Base-by-base conservation (phyloP, 352 stramenopile genomes). In the Phytophthora citricola region DNA sequence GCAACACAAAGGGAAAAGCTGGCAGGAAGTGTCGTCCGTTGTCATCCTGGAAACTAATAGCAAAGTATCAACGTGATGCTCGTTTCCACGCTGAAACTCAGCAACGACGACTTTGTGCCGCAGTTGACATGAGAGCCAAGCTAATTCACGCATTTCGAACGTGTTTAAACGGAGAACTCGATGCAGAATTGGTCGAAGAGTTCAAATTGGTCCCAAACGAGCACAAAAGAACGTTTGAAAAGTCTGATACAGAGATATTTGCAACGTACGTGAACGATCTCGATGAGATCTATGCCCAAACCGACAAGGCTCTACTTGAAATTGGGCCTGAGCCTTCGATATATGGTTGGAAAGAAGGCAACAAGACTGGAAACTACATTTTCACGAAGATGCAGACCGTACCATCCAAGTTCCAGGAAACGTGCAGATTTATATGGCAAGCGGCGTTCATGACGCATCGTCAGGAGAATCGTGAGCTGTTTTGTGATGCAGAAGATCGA, bases 101-200 rank as follows among this genome's bases (percentile, higher is more conserved):
- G 14, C 45, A 40, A 39, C 10, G 20, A 45, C 32, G 12, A 14
- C 48, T 56, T 24, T 31, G 32, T 31, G 32, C 48, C 34, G 32
- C 32, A 36, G 34, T 56, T 29, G 32, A 34, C 34, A 22, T 5
- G 2, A 32, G 5, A 56, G 20, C 48, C 20, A 22, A 12, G 2
- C 3, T 44, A 6, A 46, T 56, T 43, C 15, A 43, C 7, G 29
- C 11, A 12, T 55, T 55, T 20, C 43, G 14, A 22, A 48, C n/a
- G 10, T 31, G 52, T 36, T 43, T 71, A 39, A 10, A 64, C 31
- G n/a, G 31, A 10, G 62, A 26, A 5, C 14, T 5, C 34, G 34
- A 40, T 40, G 8, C 0, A 31, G 8, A 31, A 31, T 9, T 31
- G 27, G 27, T 31, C 27, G 27, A 31, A 31, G 8, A 40, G 39